Evolutionary conservation across 352 stramenopile genomes (phyloP), one percentile per base, ranked within the genome.

Genomic region (Phytophthora chlamydospora): DNA sequence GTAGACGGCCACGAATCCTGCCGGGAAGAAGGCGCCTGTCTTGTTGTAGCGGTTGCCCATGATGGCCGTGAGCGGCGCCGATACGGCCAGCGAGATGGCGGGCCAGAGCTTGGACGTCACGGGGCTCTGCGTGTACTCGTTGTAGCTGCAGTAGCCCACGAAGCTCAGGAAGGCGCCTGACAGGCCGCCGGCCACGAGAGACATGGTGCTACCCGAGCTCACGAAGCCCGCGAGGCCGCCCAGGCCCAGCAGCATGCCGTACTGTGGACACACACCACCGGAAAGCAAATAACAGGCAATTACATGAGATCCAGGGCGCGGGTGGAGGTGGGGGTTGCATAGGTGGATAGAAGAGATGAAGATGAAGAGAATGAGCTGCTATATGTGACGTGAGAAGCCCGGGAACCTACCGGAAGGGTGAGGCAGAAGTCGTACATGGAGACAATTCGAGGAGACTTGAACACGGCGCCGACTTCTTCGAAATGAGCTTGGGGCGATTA

Each of bases 371-470:
- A 56, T n/a, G 16, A 14, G 6, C n/a, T 13, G 19, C 4, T 2
- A 44, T 6, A 8, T 19, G 17, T 6, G 0, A 0, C 0, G 8
- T 19, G 11, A 1, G 14, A 16, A 39, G 29, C 21, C 14, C 16
- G 33, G 19, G n/a, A 47, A 80, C 82, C 65, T 83, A 95, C 85
- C 43, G 85, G 85, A 58, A 95, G 76, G 57, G 85, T 95, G 47
- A 95, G 74, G 75, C 85, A 95, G 61, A 95, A 95, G 80, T 95
- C 85, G 72, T 95, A 93, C 85, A 95, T 92, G 40, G 11, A 43
- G 52, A 16, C 6, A 27, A 43, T 27, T 16, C 21, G 21, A 24
- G 21, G 27, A 2, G 5, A 27, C 36, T 51, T 58, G 24, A 36
- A 40, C 24, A 40, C 10, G 6, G 33, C 14, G 35, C 17, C 14